These are phyloP conservation scores for Calocybe gambosa DNA, from an alignment of 1,284 basidiomycete species.

Conservation along the genomic window DNA sequence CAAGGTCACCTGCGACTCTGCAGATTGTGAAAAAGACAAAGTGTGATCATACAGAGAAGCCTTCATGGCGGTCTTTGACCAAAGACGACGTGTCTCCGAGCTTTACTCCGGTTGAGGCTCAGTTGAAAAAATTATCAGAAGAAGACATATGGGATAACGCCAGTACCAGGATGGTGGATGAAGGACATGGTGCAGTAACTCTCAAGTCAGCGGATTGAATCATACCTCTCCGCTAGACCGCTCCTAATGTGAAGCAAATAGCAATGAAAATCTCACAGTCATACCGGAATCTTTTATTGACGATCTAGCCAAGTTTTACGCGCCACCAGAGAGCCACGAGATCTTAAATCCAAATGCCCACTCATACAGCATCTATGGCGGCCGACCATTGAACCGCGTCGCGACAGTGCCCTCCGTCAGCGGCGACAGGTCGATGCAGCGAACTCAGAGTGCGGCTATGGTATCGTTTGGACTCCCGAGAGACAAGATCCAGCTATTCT, in stretches of 20 bases:
- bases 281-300: conserved; percentile 34
- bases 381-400: conserved; percentile 18
- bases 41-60: conserved; percentile 4
- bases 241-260: conserved; percentile 14
- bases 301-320: conserved; percentile 36
- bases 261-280: conserved; percentile 27
- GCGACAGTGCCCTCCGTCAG: conserved; percentile 17
- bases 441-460: conserved; percentile 16
- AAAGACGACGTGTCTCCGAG: neutral
- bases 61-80: conserved; percentile 5
- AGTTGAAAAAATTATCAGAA: conserved; percentile 21
- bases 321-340: conserved; percentile 24
- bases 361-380: conserved; percentile 11
- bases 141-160: conserved; percentile 35
- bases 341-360: conserved; percentile 11
- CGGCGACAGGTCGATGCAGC: conserved; percentile 13
- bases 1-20: conserved; percentile 8
- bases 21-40: conserved; percentile 13
- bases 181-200: conserved; percentile 32
- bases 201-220: conserved; percentile 28
- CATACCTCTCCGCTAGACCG: neutral
- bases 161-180: conserved; percentile 31
- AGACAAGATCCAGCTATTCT: conserved; percentile 39
- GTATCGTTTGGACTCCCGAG: conserved; percentile 24
- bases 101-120: neutral